Conservation (phyloP, 768 basidiomycete genomes). For the Scleroderma citrinum region DNA sequence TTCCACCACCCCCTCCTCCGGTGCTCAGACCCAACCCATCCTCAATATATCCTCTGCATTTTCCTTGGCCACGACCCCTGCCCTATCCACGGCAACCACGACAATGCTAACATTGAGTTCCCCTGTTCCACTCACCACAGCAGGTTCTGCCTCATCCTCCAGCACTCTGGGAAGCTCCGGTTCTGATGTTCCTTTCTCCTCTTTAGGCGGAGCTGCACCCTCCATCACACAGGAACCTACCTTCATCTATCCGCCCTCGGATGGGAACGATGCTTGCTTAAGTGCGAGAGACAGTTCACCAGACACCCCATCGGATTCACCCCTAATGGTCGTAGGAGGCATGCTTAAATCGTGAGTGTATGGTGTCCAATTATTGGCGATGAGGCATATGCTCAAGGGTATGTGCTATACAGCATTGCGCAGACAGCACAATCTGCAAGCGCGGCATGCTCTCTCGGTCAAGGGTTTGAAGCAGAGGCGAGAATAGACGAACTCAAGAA, state of each 20-base stretch:
- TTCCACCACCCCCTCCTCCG: conserved; percentile 20
- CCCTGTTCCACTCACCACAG: conserved; percentile 9
- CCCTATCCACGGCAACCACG: not conserved
- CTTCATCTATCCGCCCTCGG: conserved; percentile 22
- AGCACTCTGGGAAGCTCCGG: conserved; percentile 13
- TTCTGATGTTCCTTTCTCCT: conserved; percentile 23
- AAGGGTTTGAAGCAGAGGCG: conserved; percentile 40
- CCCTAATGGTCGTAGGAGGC: conserved; percentile 45
- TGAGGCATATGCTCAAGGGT: conserved; percentile 15
- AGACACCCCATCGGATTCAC: conserved; percentile 36
- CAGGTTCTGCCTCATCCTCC: conserved; percentile 14
- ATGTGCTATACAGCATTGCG: conserved; percentile 43
- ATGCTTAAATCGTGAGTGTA: conserved; percentile 49
- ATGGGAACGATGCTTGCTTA: conserved; percentile 16
- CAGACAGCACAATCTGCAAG: conserved; percentile 55
- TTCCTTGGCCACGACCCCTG: conserved; percentile 7
- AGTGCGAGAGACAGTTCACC: conserved; percentile 15
- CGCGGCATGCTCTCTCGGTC: conserved; percentile 41
- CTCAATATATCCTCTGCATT: conserved; percentile 34
- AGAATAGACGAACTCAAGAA: conserved; percentile 53
- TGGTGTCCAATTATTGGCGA: conserved; percentile 4
- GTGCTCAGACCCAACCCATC: conserved; percentile 32
- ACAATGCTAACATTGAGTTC: conserved; percentile 7
- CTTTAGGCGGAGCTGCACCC: conserved; percentile 7
- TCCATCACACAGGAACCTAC: conserved; percentile 13